Evolutionary conservation across 2,329 filamentous ascomycete genomes (phyloP).

Genomic region (Trichoderma citrinoviride): DNA sequence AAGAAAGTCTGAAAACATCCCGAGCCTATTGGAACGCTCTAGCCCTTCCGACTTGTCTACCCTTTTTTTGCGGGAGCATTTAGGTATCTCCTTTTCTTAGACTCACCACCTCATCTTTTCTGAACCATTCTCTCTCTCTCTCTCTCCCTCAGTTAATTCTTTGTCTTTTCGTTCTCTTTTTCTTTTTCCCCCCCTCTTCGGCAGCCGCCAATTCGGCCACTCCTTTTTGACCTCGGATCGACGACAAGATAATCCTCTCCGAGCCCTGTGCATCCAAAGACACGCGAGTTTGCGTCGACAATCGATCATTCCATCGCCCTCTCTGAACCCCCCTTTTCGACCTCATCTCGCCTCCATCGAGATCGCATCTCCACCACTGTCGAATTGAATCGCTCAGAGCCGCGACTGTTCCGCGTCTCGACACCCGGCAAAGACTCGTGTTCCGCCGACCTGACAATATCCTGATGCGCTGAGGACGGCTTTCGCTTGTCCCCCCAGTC

Average conservation of each 20-base stretch:
- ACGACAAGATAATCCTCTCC: slow-evolving; percentile 18
- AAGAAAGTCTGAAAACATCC: no score
- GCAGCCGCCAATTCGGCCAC: not conserved
- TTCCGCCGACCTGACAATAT: not conserved
- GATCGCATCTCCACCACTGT: not conserved
- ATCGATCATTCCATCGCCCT: slow-evolving; percentile 1
- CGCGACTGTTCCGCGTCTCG: not conserved
- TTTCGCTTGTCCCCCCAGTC: not conserved
- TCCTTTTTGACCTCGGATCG: not conserved
- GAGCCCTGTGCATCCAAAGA: slow-evolving; percentile 17
- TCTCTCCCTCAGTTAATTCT: not conserved
- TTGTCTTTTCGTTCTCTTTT: not conserved
- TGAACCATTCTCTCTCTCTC: not conserved
- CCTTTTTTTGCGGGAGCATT: not conserved
- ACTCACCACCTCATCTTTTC: not conserved
- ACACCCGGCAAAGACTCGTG: slow-evolving; percentile 1
- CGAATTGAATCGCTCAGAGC: not conserved
- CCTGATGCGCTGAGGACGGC: slow-evolving; percentile 11
- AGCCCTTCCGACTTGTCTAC: not conserved
- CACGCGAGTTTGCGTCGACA: slow-evolving; percentile 17
- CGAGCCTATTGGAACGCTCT: not conserved
- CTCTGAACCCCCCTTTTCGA: not conserved
- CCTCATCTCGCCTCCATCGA: slow-evolving; percentile 9
- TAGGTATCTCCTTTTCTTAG: not conserved
- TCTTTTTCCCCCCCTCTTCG: not conserved